These are phyloP conservation scores for Moricandia moricandioides DNA, from an alignment of 345 rosid species.

Conservation along the genomic window DNA sequence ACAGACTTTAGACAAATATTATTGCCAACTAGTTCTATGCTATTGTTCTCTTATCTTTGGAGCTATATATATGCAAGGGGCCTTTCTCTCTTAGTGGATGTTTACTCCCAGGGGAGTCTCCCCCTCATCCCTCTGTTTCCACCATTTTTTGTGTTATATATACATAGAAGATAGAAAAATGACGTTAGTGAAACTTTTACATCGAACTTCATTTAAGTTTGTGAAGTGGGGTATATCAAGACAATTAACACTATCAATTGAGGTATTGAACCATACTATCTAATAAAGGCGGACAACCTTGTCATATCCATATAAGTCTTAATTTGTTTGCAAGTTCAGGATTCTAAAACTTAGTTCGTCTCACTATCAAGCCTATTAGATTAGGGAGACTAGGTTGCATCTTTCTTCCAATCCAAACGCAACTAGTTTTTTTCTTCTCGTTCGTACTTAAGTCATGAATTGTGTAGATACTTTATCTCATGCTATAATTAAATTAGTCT, in stretches of 20 bases:
- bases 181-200: background rate
- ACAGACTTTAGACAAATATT: background rate
- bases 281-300: background rate
- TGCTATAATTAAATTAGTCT: background rate
- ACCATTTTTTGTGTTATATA: background rate
- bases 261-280: background rate
- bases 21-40: background rate
- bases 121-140: background rate
- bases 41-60: background rate
- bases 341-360: background rate
- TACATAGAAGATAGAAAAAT: background rate
- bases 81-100: background rate
- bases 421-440: too few relatives aligned
- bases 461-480: background rate
- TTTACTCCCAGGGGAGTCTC: background rate
- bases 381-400: background rate
- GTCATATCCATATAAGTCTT: conserved; percentile 8
- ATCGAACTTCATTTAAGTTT: background rate
- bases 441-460: background rate
- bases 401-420: background rate
- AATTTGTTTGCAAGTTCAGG: background rate
- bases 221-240: background rate
- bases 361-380: background rate
- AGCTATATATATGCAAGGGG: background rate
- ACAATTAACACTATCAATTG: background rate